Percentiles rank a stretch among this genome's conserved stretches.
phyloP scores from a whole-genome alignment of 805 yeast genomes.

The Sugiyamaella marilandica region DNA sequence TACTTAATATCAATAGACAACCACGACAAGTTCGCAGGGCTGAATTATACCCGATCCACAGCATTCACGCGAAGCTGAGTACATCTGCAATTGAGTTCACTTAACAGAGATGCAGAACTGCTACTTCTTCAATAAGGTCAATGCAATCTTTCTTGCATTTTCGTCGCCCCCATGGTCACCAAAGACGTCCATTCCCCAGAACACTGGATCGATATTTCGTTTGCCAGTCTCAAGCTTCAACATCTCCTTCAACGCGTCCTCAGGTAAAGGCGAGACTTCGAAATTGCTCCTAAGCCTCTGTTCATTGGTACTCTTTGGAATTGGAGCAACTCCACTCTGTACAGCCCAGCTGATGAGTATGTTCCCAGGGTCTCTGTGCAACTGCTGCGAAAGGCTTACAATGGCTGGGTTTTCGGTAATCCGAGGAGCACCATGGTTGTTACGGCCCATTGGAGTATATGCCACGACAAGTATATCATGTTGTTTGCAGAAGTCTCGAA shows the following conservation, averaged over 20 bases:
- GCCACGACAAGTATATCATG: constrained; percentile 64
- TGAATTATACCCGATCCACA: too few relatives aligned
- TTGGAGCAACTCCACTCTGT: constrained; percentile 52
- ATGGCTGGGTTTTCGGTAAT: constrained; percentile 30
- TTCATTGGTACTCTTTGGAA: constrained; percentile 63
- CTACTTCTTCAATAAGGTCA: neutral
- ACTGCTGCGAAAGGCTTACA: constrained; percentile 35
- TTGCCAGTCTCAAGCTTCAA: constrained; percentile 2
- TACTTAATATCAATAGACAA: too few relatives aligned
- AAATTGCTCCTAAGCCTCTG: constrained; percentile 54
- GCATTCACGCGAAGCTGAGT: too few relatives aligned
- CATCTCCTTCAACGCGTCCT: neutral
- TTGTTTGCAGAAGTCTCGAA: constrained; percentile 55
- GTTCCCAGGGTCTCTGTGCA: constrained; percentile 42
- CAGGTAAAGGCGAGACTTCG: constrained; percentile 35
- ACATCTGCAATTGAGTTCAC: too few relatives aligned
- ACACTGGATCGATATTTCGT: constrained; percentile 3
- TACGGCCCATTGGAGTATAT: constrained; percentile 59
- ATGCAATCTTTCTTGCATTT: neutral
- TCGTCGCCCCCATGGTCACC: constrained; percentile 3
- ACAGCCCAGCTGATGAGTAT: constrained; percentile 46
- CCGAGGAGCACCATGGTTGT: neutral
- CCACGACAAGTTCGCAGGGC: too few relatives aligned
- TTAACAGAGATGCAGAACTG: neutral
- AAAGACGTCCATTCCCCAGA: constrained; percentile 4